A percentile compares a stretch with the other conserved stretches of the same genome.
These are phyloP conservation scores for Melaleuca alternifolia DNA, from an alignment of 345 rosid genomes.

Conservation along the genomic window DNA sequence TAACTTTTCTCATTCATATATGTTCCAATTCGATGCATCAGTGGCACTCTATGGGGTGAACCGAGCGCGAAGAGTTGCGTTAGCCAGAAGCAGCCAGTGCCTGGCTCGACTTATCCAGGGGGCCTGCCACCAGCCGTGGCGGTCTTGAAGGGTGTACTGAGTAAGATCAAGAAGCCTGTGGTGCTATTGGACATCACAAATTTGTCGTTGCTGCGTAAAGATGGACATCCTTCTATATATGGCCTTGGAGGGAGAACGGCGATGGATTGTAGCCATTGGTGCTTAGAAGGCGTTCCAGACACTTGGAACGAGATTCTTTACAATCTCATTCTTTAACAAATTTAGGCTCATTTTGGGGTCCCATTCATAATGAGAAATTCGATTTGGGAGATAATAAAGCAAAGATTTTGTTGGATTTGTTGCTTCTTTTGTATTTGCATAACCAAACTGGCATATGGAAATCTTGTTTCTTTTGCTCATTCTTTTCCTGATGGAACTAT, in stretches of 20 bases:
- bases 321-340: conserved; percentile 21
- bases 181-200: conserved; percentile 58
- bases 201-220: conserved; percentile 72
- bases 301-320: conserved; percentile 83
- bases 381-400: background rate
- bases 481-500: background rate
- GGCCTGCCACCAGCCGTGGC: conserved; percentile 44
- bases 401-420: background rate
- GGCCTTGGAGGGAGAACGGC: conserved; percentile 38
- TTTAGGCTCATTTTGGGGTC: background rate
- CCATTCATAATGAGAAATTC: background rate
- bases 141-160: conserved; percentile 42
- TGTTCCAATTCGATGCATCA: background rate
- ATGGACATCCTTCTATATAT: conserved; percentile 80
- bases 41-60: conserved; percentile 61
- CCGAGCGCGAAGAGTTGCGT: conserved; percentile 45
- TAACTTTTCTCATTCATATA: too few species aligned
- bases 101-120: conserved; percentile 53
- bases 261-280: conserved; percentile 89
- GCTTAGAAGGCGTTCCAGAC: conserved; percentile 89
- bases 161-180: conserved; percentile 33
- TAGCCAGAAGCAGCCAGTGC: conserved; percentile 51
- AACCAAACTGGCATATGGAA: background rate
- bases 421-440: background rate
- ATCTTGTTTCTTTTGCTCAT: background rate